Evolutionary conservation across 345 rosid genomes (phyloP).

Genomic region (Arabis alpina): DNA sequence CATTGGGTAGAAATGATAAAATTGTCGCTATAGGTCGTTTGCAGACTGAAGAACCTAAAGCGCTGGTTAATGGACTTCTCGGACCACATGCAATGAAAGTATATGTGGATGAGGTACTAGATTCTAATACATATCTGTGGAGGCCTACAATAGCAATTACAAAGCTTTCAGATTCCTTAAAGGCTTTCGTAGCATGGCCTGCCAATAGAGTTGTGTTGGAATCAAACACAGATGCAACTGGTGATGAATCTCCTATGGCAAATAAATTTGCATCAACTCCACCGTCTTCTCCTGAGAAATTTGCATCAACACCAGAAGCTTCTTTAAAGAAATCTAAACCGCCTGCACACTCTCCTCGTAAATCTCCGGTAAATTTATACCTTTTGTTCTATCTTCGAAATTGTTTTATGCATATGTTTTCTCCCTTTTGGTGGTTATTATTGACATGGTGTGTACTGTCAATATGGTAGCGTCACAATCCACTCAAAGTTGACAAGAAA

Average conservation of each 20-base stretch:
- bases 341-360: not conserved
- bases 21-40: not conserved
- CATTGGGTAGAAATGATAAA: not conserved
- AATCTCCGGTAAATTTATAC: not conserved
- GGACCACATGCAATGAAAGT: not conserved
- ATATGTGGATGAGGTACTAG: not conserved
- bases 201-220: not conserved
- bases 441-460: not conserved
- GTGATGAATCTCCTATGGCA: not conserved
- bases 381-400: too few species aligned
- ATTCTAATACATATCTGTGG: not conserved
- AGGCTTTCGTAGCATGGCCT: not conserved
- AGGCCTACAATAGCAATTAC: not conserved
- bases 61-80: not conserved
- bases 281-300: too few species aligned
- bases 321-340: not conserved
- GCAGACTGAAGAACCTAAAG: not conserved
- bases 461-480: too few species aligned
- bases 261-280: too few species aligned
- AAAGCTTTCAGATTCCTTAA: not conserved
- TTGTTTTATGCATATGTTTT: too few species aligned
- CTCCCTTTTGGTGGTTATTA: too few species aligned
- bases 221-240: not conserved
- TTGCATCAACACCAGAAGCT: not conserved
- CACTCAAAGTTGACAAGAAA: too few species aligned